Percentiles rank a stretch among this genome's conserved stretches.
phyloP scores from a whole-genome alignment of 345 rosid species.

The Fremontodendron californicum region DNA sequence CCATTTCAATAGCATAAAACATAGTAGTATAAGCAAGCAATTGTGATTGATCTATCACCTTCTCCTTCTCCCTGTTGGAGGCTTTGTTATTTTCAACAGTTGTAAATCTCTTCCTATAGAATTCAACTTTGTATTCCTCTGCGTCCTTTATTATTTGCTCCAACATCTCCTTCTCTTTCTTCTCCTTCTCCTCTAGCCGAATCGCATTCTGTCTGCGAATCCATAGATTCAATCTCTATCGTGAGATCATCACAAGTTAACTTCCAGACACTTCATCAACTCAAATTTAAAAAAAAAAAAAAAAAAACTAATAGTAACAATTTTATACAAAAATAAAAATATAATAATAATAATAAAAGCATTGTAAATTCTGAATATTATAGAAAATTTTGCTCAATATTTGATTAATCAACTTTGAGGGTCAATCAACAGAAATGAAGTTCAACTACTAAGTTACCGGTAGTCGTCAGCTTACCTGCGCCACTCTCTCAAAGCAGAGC shows the following conservation, averaged over 20 bases:
- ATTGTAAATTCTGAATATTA: background rate
- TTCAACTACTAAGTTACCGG: background rate
- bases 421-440: background rate
- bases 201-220: constrained; percentile 55
- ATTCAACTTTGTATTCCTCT: constrained; percentile 63
- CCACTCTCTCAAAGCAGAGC: constrained; percentile 78
- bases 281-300: background rate
- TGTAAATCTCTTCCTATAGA: constrained; percentile 48
- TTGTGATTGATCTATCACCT: constrained; percentile 38
- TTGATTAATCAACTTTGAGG: background rate
- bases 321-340: background rate
- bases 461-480: constrained; percentile 48
- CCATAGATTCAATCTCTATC: background rate
- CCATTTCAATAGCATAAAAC: too few species aligned
- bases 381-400: background rate
- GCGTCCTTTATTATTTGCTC: constrained; percentile 53
- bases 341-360: too few species aligned
- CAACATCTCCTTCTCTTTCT: constrained; percentile 65
- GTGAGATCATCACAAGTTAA: background rate
- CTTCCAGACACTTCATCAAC: background rate
- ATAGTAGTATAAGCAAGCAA: too few species aligned
- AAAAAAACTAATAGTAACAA: background rate
- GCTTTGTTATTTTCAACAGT: constrained; percentile 50
- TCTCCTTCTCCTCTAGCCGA: constrained; percentile 71
- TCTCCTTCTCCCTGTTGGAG: constrained; percentile 68